phyloP scores from a whole-genome alignment of 495 filamentous ascomycete genomes.

The Aspergillus diversus region DNA sequence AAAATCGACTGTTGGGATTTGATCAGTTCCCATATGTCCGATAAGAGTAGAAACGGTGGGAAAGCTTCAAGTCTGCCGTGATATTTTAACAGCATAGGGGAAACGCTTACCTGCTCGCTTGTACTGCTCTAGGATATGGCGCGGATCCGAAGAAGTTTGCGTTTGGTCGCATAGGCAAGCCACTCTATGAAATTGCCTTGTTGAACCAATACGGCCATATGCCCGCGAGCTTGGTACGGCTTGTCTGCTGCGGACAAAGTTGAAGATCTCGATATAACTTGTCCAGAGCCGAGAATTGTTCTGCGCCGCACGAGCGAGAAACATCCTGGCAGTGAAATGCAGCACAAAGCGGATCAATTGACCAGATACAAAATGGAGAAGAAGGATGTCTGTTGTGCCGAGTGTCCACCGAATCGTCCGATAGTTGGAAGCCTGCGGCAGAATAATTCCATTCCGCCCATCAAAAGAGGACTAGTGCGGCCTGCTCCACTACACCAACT shows the following conservation, averaged over 20 bases:
- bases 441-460: constrained; percentile 25
- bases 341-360: not conserved
- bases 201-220: constrained; percentile 14
- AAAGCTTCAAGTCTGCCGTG: too few species aligned
- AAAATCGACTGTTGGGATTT: constrained; percentile 50
- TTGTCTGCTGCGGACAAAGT: constrained; percentile 36
- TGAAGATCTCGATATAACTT: constrained; percentile 47
- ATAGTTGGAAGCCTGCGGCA: constrained; percentile 17
- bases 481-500: constrained; percentile 14
- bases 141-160: constrained; percentile 21
- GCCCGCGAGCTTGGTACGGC: constrained; percentile 16
- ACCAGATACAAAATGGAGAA: not conserved
- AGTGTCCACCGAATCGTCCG: not conserved
- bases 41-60: not conserved
- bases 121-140: constrained; percentile 46
- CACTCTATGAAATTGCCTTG: constrained; percentile 33
- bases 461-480: constrained; percentile 35
- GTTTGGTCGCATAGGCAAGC: constrained; percentile 32
- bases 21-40: not conserved
- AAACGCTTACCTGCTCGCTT: constrained; percentile 49
- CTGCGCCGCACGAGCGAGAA: constrained; percentile 26
- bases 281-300: constrained; percentile 33
- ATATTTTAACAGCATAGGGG: not conserved
- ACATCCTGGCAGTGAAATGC: constrained; percentile 19
- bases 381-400: not conserved